phyloP scores from a whole-genome alignment of 129 eudicot species.

The Logfia minima region DNA sequence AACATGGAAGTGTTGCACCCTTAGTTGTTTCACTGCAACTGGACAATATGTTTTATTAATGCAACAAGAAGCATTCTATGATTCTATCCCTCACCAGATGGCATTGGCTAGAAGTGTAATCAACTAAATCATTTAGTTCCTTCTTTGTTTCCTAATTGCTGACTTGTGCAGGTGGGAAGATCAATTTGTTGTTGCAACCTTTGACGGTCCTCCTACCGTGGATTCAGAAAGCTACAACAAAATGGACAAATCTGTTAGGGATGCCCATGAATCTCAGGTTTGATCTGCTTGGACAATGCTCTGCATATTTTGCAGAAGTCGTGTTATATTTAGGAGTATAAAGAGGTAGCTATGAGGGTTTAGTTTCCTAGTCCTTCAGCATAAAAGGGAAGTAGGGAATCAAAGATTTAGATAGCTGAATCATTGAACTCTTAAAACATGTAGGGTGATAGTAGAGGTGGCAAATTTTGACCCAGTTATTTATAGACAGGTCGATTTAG shows the following conservation, averaged over 20 bases:
- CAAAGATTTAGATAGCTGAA: background rate
- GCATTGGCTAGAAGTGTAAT: conserved; percentile 55
- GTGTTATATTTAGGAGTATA: background rate
- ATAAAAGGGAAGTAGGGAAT: background rate
- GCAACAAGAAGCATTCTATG: background rate
- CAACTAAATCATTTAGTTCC: background rate
- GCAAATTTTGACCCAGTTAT: background rate
- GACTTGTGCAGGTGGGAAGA: conserved; percentile 62
- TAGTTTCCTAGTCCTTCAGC: background rate
- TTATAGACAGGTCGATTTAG: background rate
- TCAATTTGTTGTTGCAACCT: conserved; percentile 72
- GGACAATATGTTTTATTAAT: background rate
- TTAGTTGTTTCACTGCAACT: background rate
- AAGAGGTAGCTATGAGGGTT: conserved; percentile 10
- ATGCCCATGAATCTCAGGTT: conserved; percentile 81
- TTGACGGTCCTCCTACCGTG: conserved; percentile 86
- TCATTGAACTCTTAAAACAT: background rate
- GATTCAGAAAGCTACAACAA: conserved; percentile 82
- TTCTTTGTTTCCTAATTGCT: background rate
- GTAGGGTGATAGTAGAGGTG: background rate
- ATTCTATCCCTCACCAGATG: background rate
- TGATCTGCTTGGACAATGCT: conserved; percentile 11
- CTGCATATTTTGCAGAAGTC: background rate
- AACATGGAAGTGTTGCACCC: background rate
- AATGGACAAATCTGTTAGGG: conserved; percentile 64